Base-by-base conservation (phyloP, 2,329 filamentous ascomycete genomes). In the Aspergillus cejpii region DNA sequence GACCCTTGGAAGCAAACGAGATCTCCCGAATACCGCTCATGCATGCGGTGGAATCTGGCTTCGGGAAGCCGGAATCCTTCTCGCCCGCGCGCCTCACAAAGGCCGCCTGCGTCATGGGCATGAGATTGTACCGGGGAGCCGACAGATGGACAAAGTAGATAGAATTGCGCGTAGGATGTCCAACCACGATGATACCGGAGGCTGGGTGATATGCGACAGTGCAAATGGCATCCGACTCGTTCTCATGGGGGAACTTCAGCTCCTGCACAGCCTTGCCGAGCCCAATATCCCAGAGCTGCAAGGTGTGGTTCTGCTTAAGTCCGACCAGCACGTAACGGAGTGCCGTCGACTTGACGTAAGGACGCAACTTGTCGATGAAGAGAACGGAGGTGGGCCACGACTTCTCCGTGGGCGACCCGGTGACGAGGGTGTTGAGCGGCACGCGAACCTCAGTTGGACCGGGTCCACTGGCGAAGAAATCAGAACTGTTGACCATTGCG, bases 291-390 rank as follows among this genome's bases (percentile, higher is more conserved):
- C 92, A 98, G 36, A 98, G 80, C 74, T 98, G 94, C 50, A 98
- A 80, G 44, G 91, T 94, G 71, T 98, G 92, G 69, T 98, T 98
- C 68, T 98, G 92, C 74, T 97, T 96, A 80, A 97, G 88, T 59
- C 92, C 92, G 51, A 98, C 87, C 64, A 98, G 84, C 73, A 98
- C 84, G 72, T 98, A 98, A 50, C 92, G 83, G 51, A 96, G 76
- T 38, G 94, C 90, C 61, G 86, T 85, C 48, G 86, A 84, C 71
- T 92, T 95, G 71, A 84, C 80, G 69, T 94, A 96, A 37, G 92
- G 89, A 51, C 90, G 86, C 68, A 90, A 82, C 75, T 97, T 98
- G 71, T 98, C 92, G 57, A 98, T 82, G 68, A 98, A 85, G 65
- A 95, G 79, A 47, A 98, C 87, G 19, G 92, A 97, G 2, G 91